phyloP scores from a whole-genome alignment of 352 stramenopile species.

The Pythium phragmitis region DNA sequence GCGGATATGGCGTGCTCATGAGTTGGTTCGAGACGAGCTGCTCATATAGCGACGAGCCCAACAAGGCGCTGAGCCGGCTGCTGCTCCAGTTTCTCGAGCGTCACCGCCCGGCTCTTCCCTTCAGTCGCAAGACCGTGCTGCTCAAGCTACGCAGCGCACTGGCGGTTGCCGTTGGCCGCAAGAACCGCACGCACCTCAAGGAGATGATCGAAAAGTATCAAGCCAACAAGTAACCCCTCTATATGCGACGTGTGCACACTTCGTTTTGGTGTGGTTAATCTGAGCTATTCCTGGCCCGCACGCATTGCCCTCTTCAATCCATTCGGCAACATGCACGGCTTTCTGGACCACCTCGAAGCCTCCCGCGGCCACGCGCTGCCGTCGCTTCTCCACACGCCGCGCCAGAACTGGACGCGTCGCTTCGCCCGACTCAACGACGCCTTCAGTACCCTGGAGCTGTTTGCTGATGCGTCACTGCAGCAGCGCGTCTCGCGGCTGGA shows the following conservation, averaged over 20 bases:
- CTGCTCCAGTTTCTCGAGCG: constrained; percentile 54
- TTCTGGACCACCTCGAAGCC: constrained; percentile 53
- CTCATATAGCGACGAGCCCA: constrained; percentile 49
- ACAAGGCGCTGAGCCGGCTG: constrained; percentile 42
- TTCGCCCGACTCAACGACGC: constrained; percentile 48
- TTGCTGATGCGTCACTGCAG: constrained; percentile 42
- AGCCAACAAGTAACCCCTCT: neutral
- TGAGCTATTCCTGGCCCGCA: constrained; percentile 4
- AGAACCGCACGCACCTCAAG: constrained; percentile 40
- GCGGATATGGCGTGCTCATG: constrained; percentile 55
- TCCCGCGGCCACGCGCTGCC: constrained; percentile 19
- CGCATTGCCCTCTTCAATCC: neutral
- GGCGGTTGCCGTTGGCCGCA: constrained; percentile 28
- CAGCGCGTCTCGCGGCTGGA: constrained; percentile 44
- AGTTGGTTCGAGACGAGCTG: constrained; percentile 56
- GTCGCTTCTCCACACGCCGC: constrained; percentile 1
- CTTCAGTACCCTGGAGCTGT: constrained; percentile 63
- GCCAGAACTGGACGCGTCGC: constrained; percentile 45
- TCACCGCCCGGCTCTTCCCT: constrained; percentile 46
- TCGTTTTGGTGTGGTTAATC: neutral
- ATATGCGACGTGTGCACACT: constrained; percentile 13
- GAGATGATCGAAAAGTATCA: constrained; percentile 37
- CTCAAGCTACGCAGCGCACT: constrained; percentile 28
- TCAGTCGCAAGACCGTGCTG: constrained; percentile 47
- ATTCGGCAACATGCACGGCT: constrained; percentile 52